These are phyloP conservation scores for Hansenula sp. DNA, from an alignment of 1,139 yeast genomes.

Conservation along the genomic window DNA sequence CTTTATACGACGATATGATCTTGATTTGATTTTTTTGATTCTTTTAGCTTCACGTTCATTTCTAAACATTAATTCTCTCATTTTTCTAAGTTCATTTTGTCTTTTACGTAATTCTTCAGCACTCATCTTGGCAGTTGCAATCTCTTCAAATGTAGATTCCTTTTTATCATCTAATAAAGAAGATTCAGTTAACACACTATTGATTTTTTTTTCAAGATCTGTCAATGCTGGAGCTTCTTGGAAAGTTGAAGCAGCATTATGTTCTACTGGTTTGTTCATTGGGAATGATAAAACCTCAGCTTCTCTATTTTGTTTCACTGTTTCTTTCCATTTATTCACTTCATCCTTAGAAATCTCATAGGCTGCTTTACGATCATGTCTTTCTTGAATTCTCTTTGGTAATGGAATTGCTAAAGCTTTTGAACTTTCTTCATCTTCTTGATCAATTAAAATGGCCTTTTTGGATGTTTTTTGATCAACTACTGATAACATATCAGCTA, in stretches of 20 bases:
- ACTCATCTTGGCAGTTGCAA: conserved; percentile 77
- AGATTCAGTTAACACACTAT: conserved; percentile 57
- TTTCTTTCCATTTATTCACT: conserved; percentile 83
- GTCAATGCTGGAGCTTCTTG: conserved; percentile 46
- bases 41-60: conserved; percentile 90
- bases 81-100: conserved; percentile 76
- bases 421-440: conserved; percentile 26
- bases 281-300: conserved; percentile 83
- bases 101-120: conserved; percentile 76
- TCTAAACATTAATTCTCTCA: conserved; percentile 95
- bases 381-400: conserved; percentile 79
- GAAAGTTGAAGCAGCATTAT: conserved; percentile 50
- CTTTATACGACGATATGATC: conserved; percentile 79
- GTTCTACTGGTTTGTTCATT: conserved; percentile 33
- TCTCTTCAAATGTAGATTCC: conserved; percentile 81
- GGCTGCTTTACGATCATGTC: conserved; percentile 87
- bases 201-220: conserved; percentile 66
- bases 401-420: conserved; percentile 69
- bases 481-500: conserved; percentile 72
- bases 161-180: conserved; percentile 67
- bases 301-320: conserved; percentile 70
- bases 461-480: conserved; percentile 40
- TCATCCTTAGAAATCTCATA: conserved; percentile 85
- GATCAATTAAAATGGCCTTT: conserved; percentile 50
- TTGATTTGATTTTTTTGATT: conserved; percentile 90